A percentile compares a stretch with the other conserved stretches of the same genome.
Conservation (phyloP, 2,329 filamentous ascomycete genomes). For the Microthyrium microscopicum region DNA sequence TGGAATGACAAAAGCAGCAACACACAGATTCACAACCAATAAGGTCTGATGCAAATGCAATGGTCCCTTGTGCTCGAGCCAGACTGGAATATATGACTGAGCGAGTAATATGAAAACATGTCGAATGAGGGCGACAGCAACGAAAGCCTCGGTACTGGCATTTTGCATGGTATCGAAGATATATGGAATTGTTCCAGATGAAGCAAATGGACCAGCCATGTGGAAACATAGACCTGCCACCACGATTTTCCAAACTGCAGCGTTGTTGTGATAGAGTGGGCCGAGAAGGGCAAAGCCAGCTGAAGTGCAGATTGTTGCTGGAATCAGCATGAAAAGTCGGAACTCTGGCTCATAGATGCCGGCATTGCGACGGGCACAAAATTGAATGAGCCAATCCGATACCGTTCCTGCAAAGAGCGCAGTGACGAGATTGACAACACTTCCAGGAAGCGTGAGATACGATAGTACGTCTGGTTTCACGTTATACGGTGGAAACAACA, state of each 20-base stretch:
- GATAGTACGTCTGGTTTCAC: slow-evolving; percentile 33
- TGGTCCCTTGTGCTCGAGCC: slow-evolving; percentile 15
- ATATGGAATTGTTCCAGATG: slow-evolving; percentile 34
- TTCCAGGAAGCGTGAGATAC: slow-evolving; percentile 34
- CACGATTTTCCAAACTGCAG: slow-evolving; percentile 17
- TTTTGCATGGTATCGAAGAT: slow-evolving; percentile 32
- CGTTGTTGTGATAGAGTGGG: slow-evolving; percentile 7
- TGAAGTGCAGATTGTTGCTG: slow-evolving; percentile 10
- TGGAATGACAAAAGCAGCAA: slow-evolving; percentile 30
- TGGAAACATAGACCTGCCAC: slow-evolving; percentile 30
- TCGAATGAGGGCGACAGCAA: slow-evolving; percentile 34
- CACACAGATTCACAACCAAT: slow-evolving; percentile 23
- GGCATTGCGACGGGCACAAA: slow-evolving; percentile 12
- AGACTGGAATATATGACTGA: slow-evolving; percentile 23
- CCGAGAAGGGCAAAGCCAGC: slow-evolving; percentile 24
- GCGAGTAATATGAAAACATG: slow-evolving; percentile 28
- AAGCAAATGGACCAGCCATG: slow-evolving; percentile 30
- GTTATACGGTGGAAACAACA: slow-evolving; percentile 22
- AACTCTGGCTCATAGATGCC: slow-evolving; percentile 17
- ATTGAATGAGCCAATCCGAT: slow-evolving; percentile 25
- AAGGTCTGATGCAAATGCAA: slow-evolving; percentile 16
- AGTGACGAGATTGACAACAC: slow-evolving; percentile 31
- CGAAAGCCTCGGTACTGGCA: slow-evolving; percentile 33
- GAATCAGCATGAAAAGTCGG: slow-evolving; percentile 12
- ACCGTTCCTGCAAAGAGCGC: slow-evolving; percentile 27